Base-by-base conservation (phyloP, 2,329 filamentous ascomycete genomes). In the Sporothrix inflata region DNA sequence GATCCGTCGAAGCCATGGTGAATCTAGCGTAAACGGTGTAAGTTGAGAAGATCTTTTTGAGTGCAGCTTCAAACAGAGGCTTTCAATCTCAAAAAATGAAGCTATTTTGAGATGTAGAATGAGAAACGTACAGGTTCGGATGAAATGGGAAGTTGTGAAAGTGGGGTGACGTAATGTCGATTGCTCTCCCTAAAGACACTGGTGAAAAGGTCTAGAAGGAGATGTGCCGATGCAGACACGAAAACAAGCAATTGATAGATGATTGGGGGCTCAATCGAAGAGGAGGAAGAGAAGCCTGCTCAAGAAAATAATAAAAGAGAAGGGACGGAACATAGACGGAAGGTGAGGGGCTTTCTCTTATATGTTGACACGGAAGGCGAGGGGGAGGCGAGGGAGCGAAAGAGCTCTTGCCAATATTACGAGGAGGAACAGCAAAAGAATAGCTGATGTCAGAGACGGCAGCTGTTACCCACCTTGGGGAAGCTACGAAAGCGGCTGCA, bases 391-490 rank as follows among this genome's bases (percentile, higher is more conserved):
- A 47, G 57, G 27, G 63, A 8, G 24, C 11, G 24, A 49, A 45
- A 16, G 63, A 70, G 68, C 68, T 70, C 55, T 40, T 51, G 53
- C 65, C 34, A 30, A 12, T 47, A 49, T 55, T 45, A 51, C 45
- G 45, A 53, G 42, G 57, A 40, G 12, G 21, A 45, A 68, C n/a
- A 42, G 30, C n/a, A 27, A 47, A 47, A 53, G 16, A 63, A 63
- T 61, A 69, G 71, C 66, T 72, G 71, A 72, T 72, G 71, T 72
- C 71, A 72, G 71, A 72, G 66, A 49, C 57, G 11, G 30, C 21
- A 57, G 47, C 30, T 45, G 38, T 53, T 69, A 66, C 40, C 70
- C 70, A 61, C 40, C 45, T 72, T 69, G 21, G 45, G 55, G n/a
- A 61, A 69, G 66, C 49, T 68, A 68, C 65, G 65, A 34, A 67